Evolutionary conservation across 495 filamentous ascomycete genomes (phyloP).

Genomic region (Penicillium lividum): DNA sequence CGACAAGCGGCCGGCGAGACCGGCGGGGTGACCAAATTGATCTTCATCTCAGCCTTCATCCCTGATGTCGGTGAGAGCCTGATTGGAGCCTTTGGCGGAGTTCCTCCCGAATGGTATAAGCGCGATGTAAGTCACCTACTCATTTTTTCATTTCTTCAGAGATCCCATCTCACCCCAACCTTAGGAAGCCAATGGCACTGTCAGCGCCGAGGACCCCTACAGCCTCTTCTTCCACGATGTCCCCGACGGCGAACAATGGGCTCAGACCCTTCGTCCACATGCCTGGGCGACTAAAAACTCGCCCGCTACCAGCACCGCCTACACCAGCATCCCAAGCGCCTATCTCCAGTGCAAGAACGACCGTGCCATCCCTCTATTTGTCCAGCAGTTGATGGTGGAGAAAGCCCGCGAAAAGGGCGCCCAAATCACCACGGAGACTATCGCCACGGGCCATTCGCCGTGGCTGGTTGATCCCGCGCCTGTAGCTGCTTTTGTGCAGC

Average conservation of each 20-base stretch:
- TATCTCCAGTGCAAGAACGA: conserved; percentile 43
- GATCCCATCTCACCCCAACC: not conserved
- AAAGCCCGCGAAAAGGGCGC: conserved; percentile 31
- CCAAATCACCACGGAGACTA: conserved; percentile 31
- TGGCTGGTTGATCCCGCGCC: conserved; percentile 33
- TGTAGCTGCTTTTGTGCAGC: conserved; percentile 25
- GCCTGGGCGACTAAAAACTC: conserved; percentile 34
- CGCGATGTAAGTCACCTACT: conserved; percentile 32
- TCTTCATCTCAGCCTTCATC: conserved; percentile 48
- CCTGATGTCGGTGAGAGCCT: conserved; percentile 38
- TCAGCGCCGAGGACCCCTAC: conserved; percentile 30
- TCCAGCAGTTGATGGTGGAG: conserved; percentile 44
- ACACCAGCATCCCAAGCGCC: conserved; percentile 28
- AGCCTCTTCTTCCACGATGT: conserved; percentile 41
- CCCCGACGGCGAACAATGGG: conserved; percentile 37
- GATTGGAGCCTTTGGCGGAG: conserved; percentile 37
- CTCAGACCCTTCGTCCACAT: conserved; percentile 32
- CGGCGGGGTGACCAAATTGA: conserved; percentile 47
- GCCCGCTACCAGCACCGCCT: conserved; percentile 34
- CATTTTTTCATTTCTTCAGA: not conserved
- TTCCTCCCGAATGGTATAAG: conserved; percentile 36
- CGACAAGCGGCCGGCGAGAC: conserved; percentile 31
- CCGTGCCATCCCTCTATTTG: conserved; percentile 34
- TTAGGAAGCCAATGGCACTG: conserved; percentile 30
- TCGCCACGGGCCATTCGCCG: conserved; percentile 33